Evolutionary conservation across 1,284 basidiomycete species (phyloP), one percentile per base, ranked within the genome.

Genomic region (Xerocomus nothofagi): DNA sequence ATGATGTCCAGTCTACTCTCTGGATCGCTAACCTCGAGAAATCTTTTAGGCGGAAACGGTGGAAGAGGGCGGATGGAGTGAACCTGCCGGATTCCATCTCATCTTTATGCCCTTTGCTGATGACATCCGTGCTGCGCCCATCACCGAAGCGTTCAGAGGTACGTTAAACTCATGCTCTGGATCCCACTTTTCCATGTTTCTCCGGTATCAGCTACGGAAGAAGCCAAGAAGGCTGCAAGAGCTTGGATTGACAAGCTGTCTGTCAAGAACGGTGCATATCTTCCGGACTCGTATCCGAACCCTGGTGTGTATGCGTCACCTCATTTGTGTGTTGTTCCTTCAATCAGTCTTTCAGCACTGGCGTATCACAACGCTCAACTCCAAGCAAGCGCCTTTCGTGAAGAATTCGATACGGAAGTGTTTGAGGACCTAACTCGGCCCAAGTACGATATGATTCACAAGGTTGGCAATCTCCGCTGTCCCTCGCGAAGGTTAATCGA

Each of bases 61-160:
- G 30, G 84, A 87, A 41, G 82, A 86, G 37, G 81, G 78, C 8
- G 91, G 90, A 1, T 87, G 92, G 79, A 77, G 79, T 34, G 84
- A 89, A 44, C 92, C 96, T 18, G 84, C 91, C 1, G 97, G 97
- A 1, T 91, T 99, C 67, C 92, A 98, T 70, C 75, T 98, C 44
- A 88, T 98, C 52, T 85, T 87, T 10, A 70, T 98, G 21, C 95
- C 96, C 0, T 99, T 90, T 63, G 89, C 91, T 7, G 96, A 99
- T 64, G 97, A 99, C 62, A 87, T 99, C 42, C 84, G 96, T 39
- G 77, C 80, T 27, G 85, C 86, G 7, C 87, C 90, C 39, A 66
- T 83, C 43, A 73, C 80, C 47, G 71, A 78, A 53, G 79, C 69
- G 4, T 68, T 76, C 63, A 78, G 76, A 75, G 85, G 87, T 79